Evolutionary conservation across 1,284 basidiomycete species (phyloP), one percentile per base, ranked within the genome.

Genomic region (Pterula multifida): DNA sequence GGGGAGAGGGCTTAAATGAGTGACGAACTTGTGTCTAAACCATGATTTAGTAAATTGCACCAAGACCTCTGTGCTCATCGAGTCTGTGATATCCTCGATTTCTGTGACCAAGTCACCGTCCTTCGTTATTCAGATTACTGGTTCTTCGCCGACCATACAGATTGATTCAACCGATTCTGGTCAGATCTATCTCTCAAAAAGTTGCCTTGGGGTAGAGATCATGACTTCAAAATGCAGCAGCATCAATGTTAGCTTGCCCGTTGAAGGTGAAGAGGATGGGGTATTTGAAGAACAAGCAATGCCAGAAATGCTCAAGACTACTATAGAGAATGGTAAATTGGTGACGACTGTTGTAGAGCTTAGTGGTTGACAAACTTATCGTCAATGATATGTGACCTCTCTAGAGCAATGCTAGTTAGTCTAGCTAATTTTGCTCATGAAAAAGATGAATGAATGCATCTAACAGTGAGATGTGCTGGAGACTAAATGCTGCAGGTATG

Each of bases 91-190:
- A 9, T 92, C 96, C 3, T 81, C 85, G 2, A 71, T 95, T 52
- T 83, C 87, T 9, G 75, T 98, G 45, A 98, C 92, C 25, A 84
- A 82, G 54, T 96, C 91, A 0, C 90, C 92, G 0, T 93, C 90
- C 1, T 98, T 99, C 68, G 81, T 85, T 13, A 72, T 97, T 35
- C 95, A 99, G 67, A 84, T 99, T 57, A 90, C 86, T 0, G 95
- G 95, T 23, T 68, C 74, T 1, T 86, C 87, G 24, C 95, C 95
- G 1, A 98, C 92, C 52, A 81, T 99, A 55, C 86, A 95, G 61
- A 69, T 99, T 35, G 96, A 99, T 67, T 85, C 85, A 25, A 95
- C 90, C 35, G 96, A 98, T 66, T 90, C 89, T 15, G 96, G 95
- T 6, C 90, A 94, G 65, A 81, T 99, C 56, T 99, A 91, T 68